phyloP scores from a whole-genome alignment of 148 eudicot species.

The Amaranthus hypochondriacus region DNA sequence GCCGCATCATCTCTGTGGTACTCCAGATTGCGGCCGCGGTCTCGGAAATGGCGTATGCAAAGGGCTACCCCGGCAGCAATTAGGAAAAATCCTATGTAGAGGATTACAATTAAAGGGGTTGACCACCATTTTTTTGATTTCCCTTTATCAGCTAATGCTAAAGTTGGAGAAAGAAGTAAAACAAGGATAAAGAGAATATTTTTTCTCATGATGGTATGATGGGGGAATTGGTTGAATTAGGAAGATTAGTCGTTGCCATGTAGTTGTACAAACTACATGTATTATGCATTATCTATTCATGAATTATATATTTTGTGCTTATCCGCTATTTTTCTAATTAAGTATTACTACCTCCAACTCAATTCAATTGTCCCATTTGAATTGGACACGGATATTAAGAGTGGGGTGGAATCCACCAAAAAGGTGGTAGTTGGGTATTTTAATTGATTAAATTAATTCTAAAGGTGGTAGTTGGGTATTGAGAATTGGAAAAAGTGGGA shows the following conservation, averaged over 20 bases:
- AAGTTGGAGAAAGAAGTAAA: background rate
- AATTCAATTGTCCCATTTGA: too few relatives aligned
- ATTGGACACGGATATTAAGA: too few relatives aligned
- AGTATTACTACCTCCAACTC: too few relatives aligned
- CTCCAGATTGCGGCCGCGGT: background rate
- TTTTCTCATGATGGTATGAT: background rate
- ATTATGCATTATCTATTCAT: too few relatives aligned
- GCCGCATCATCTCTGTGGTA: background rate
- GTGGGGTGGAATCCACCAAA: too few relatives aligned
- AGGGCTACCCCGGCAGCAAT: conserved; percentile 6
- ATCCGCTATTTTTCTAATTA: too few relatives aligned
- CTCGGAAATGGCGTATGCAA: conserved; percentile 17
- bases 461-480: too few relatives aligned
- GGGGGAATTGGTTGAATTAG: background rate
- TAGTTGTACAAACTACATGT: too few relatives aligned
- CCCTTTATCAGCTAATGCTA: background rate
- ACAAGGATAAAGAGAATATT: background rate
- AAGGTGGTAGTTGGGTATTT: too few relatives aligned
- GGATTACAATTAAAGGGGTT: conserved; percentile 14
- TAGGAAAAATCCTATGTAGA: conserved; percentile 16
- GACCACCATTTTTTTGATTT: conserved; percentile 9
- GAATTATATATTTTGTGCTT: too few relatives aligned
- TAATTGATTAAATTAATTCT: too few relatives aligned
- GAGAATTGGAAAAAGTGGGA: too few relatives aligned
- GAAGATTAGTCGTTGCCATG: background rate